A percentile compares a stretch with the other conserved stretches of the same genome.
Evolutionary conservation across 768 basidiomycete species (phyloP).

Genomic region (Pholiota molesta): DNA sequence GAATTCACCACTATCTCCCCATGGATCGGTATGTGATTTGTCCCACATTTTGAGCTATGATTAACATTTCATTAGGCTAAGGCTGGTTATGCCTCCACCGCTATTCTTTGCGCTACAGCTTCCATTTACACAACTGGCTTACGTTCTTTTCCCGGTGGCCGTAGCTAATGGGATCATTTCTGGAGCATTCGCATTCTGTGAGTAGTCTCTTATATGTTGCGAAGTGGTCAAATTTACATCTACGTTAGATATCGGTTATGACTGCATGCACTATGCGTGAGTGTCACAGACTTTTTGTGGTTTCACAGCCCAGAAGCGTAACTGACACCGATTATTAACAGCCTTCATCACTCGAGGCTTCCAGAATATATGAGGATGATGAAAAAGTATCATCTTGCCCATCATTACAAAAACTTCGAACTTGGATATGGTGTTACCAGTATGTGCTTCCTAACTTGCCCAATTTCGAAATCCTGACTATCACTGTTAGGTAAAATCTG

Average conservation of each 20-base stretch:
- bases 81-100: slow-evolving; percentile 95
- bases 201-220: slow-evolving; percentile 26
- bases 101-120: slow-evolving; percentile 76
- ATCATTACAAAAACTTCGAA: slow-evolving; percentile 98
- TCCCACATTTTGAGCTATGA: neutral
- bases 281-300: slow-evolving; percentile 22
- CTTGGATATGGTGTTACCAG: slow-evolving; percentile 97
- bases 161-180: slow-evolving; percentile 92
- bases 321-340: slow-evolving; percentile 24
- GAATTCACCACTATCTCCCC: slow-evolving; percentile 96
- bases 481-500: slow-evolving; percentile 80
- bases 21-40: slow-evolving; percentile 76
- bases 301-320: slow-evolving; percentile 1
- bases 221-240: neutral
- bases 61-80: slow-evolving; percentile 50
- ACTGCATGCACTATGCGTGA: slow-evolving; percentile 91
- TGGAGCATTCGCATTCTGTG: slow-evolving; percentile 80
- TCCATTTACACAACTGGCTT: slow-evolving; percentile 87
- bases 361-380: slow-evolving; percentile 86
- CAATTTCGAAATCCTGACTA: neutral
- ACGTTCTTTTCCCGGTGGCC: slow-evolving; percentile 78
- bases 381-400: slow-evolving; percentile 98
- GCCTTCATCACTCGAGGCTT: slow-evolving; percentile 84
- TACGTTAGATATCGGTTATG: slow-evolving; percentile 73
- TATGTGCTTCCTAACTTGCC: slow-evolving; percentile 34